Evolutionary conservation across 495 filamentous ascomycete genomes (phyloP).

Genomic region (Hypoxylon cercidicola): DNA sequence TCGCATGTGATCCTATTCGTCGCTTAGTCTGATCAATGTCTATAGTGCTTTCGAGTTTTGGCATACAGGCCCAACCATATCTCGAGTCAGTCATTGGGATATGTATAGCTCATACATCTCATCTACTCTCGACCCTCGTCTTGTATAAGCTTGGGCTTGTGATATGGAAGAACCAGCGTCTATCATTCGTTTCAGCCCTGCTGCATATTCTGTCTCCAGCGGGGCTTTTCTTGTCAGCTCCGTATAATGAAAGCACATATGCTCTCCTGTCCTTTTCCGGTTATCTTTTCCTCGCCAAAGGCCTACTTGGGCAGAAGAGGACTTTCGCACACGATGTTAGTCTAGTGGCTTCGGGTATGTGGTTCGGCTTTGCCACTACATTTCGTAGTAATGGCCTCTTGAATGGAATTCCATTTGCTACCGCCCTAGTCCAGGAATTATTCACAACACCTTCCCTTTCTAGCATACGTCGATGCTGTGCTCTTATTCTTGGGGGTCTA

Average conservation of each 20-base stretch:
- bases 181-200: conserved; percentile 73
- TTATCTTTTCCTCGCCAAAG: conserved; percentile 72
- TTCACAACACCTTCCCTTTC: conserved; percentile 49
- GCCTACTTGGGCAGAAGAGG: conserved; percentile 48
- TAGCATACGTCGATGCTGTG: conserved; percentile 59
- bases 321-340: conserved; percentile 51
- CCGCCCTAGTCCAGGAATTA: conserved; percentile 60
- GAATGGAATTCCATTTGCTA: conserved; percentile 71
- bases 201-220: conserved; percentile 88
- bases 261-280: conserved; percentile 81
- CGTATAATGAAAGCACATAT: conserved; percentile 84
- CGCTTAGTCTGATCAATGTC: conserved; percentile 3
- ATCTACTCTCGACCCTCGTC: conserved; percentile 77
- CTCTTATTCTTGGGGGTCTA: conserved; percentile 71
- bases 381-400: conserved; percentile 90
- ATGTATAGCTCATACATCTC: conserved; percentile 72
- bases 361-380: conserved; percentile 78
- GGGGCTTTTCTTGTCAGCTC: conserved; percentile 88
- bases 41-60: conserved; percentile 36
- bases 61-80: conserved; percentile 23
- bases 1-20: conserved; percentile 6
- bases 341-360: conserved; percentile 65
- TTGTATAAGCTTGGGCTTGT: conserved; percentile 69
- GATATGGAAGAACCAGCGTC: conserved; percentile 55
- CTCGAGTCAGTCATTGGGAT: conserved; percentile 64